phyloP scores from a whole-genome alignment of 2,329 filamentous ascomycete species.

The Hortaea sp. region DNA sequence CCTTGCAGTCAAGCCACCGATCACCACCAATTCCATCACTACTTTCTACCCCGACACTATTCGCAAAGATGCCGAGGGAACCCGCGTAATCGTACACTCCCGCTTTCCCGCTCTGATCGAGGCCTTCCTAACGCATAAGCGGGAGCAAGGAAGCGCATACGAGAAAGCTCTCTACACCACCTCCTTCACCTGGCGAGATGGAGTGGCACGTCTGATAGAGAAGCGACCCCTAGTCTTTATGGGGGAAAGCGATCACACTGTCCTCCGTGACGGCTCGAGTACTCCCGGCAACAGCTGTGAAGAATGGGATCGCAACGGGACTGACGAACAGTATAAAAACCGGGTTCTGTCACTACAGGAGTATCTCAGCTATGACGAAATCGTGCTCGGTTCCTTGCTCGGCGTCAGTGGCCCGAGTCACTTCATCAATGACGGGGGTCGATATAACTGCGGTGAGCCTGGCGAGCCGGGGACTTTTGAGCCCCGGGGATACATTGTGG shows the following conservation, averaged over 20 bases:
- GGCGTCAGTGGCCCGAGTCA: conserved; percentile 19
- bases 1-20: conserved; percentile 11
- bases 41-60: conserved; percentile 14
- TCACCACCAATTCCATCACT: conserved; percentile 13
- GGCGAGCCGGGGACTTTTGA: conserved; percentile 11
- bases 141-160: conserved; percentile 13
- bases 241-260: conserved; percentile 15
- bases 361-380: conserved; percentile 26
- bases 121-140: conserved; percentile 22
- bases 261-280: conserved; percentile 16
- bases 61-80: conserved; percentile 14
- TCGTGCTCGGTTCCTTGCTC: conserved; percentile 23
- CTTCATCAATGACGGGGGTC: conserved; percentile 23
- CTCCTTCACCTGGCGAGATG: conserved; percentile 11
- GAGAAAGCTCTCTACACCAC: conserved; percentile 20
- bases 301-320: conserved; percentile 18
- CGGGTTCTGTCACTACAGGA: conserved; percentile 12
- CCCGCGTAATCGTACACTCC: conserved; percentile 21
- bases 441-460: conserved; percentile 13
- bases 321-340: conserved; percentile 14
- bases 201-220: conserved; percentile 18
- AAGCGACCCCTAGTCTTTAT: conserved; percentile 23
- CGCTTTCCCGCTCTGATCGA: conserved; percentile 16
- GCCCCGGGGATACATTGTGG: conserved; percentile 20
- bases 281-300: neutral